phyloP scores from a whole-genome alignment of 371 early-diverging fungal genomes.

The Nematocida sp. region DNA sequence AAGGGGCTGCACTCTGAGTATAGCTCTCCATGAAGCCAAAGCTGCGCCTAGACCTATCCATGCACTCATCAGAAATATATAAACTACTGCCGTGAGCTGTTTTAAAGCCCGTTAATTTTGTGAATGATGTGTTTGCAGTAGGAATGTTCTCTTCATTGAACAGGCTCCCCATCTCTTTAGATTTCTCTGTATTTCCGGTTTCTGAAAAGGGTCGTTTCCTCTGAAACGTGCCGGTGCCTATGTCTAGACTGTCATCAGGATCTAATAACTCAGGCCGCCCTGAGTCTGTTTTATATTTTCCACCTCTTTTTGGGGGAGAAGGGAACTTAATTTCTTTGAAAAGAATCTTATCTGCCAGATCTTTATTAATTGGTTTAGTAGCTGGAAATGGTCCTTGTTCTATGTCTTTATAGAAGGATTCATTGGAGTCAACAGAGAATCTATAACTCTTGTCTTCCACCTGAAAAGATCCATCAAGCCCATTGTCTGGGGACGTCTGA shows the following conservation, averaged over 20 bases:
- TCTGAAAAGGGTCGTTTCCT: neutral
- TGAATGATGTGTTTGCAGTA: conserved; percentile 16
- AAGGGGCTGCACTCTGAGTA: neutral
- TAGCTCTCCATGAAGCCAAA: conserved; percentile 37
- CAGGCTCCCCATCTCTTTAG: neutral
- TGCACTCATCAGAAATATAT: neutral
- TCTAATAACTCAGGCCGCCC: conserved; percentile 29
- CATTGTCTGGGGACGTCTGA: neutral
- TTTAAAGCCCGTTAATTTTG: conserved; percentile 47
- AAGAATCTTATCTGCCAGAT: conserved; percentile 19
- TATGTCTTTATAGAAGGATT: conserved; percentile 28
- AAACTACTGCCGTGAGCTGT: conserved; percentile 29
- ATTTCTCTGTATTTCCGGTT: neutral
- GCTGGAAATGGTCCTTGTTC: conserved; percentile 4
- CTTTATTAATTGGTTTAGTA: conserved; percentile 6
- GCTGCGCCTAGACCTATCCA: conserved; percentile 37
- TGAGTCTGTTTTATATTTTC: neutral
- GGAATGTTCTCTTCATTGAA: neutral
- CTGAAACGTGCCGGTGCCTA: conserved; percentile 41
- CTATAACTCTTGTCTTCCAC: conserved; percentile 41
- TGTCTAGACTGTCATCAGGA: conserved; percentile 53
- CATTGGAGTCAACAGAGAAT: neutral
- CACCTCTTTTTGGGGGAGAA: conserved; percentile 32
- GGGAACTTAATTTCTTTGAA: conserved; percentile 26
- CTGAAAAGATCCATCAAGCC: conserved; percentile 33